Base-by-base conservation (phyloP, 805 yeast genomes). In the Clavispora fructus region DNA sequence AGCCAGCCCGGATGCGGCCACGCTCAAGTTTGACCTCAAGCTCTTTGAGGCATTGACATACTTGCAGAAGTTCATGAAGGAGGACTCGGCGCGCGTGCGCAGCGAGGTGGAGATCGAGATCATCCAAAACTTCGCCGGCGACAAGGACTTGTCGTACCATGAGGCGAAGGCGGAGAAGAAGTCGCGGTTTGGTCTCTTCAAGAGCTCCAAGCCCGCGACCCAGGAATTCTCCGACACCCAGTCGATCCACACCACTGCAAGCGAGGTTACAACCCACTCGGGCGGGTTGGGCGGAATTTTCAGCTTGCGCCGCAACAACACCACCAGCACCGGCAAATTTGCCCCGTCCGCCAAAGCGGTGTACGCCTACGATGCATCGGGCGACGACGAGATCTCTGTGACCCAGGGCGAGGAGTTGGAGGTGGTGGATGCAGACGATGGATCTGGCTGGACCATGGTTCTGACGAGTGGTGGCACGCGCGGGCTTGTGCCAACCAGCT, bases 31-130 rank as follows among this genome's bases (percentile, higher is more conserved):
- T 51, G 85, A 81, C 52, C 75, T 76, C 23, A 62, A 78, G 40
- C 60, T 91, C 43, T 66, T 70, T 16, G 70, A 74, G 30, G 79
- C 85, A 35, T 63, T 86, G 32, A 55, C 65, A 11, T 60, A 77
- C 2, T 69, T 91, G 46, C 76, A 82, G 43, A 75, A 74, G 40
- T 88, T 89, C 54, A 77, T 91, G 48, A 67, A 74, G 39, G 82
- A 84, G 50, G 99, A 94, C 60, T 82, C 87, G 4, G 65, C 66
- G 28, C 78, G 95, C 49, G 83, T 94, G 19, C 73, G 75, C 35
- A 78, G 84, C 11, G 96, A 90, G 59, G 98, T 91, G 16, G 92
- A 86, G 57, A 83, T 92, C 43, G 97, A 92, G 63, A 82, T 94
- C 26, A 89, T 94, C 54, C 94, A 88, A 63, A 79, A 83, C 49